A percentile compares a stretch with the other conserved stretches of the same genome.
These are phyloP conservation scores for Hysterangium stoloniferum DNA, from an alignment of 768 basidiomycete genomes.

Conservation along the genomic window DNA sequence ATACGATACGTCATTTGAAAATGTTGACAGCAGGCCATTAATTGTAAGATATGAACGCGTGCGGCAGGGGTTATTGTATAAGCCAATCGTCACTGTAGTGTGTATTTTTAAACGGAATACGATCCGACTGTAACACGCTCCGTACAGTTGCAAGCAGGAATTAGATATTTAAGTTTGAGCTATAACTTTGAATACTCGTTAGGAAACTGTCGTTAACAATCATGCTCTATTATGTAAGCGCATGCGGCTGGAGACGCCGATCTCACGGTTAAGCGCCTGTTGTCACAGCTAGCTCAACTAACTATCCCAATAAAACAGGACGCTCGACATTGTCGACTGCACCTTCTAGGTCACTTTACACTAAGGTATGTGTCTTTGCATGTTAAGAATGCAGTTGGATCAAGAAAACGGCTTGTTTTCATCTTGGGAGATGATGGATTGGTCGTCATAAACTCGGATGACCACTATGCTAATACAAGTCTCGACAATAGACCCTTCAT, in stretches of 20 bases:
- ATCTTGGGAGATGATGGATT: slow-evolving; percentile 8
- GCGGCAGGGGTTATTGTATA: too few relatives aligned
- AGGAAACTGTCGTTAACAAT: too few relatives aligned
- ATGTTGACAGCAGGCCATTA: too few relatives aligned
- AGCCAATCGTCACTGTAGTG: too few relatives aligned
- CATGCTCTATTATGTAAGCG: too few relatives aligned
- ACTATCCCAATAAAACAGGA: slow-evolving; percentile 9
- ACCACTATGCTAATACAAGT: background rate
- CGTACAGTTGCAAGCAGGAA: too few relatives aligned
- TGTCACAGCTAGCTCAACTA: background rate
- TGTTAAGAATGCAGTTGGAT: background rate
- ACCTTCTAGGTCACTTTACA: slow-evolving; percentile 7
- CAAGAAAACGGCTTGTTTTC: background rate
- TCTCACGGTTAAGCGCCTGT: slow-evolving; percentile 4
- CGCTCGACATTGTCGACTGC: slow-evolving; percentile 9
- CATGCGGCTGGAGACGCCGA: background rate
- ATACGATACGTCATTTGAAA: too few relatives aligned
- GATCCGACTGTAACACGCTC: too few relatives aligned
- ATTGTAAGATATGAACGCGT: too few relatives aligned
- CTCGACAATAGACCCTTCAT: slow-evolving; percentile 9
- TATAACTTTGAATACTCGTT: too few relatives aligned
- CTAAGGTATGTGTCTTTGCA: slow-evolving; percentile 6
- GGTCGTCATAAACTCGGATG: background rate
- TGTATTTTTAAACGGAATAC: too few relatives aligned
- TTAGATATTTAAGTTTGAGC: too few relatives aligned